phyloP scores from a whole-genome alignment of 2,329 filamentous ascomycete species.

The Cladosporium sp. region DNA sequence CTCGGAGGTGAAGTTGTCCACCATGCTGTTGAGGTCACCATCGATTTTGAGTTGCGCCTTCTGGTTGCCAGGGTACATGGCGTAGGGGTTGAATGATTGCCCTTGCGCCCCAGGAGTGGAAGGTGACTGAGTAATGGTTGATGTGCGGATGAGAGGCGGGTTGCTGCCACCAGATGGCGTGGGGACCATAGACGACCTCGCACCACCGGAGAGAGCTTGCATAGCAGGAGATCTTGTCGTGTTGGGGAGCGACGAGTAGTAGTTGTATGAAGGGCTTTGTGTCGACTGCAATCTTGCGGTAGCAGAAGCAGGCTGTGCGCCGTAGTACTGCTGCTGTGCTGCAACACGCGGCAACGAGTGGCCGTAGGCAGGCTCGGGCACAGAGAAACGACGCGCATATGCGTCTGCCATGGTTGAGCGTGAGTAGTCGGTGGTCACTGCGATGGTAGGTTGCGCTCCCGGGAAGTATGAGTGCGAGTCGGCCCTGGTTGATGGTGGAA shows the following conservation, averaged over 20 bases:
- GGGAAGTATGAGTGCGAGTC: constrained; percentile 30
- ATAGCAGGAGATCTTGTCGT: constrained; percentile 27
- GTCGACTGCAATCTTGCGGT: constrained; percentile 29
- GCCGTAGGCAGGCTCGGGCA: constrained; percentile 30
- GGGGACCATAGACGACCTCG: constrained; percentile 33
- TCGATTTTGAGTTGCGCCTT: constrained; percentile 83
- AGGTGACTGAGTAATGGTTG: constrained; percentile 57
- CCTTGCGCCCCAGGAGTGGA: constrained; percentile 36
- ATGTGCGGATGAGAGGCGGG: constrained; percentile 63
- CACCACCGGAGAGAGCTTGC: constrained; percentile 21
- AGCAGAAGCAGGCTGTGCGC: constrained; percentile 19
- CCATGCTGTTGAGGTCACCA: constrained; percentile 82
- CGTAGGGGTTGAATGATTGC: constrained; percentile 68
- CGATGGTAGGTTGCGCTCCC: constrained; percentile 28
- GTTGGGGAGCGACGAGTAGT: constrained; percentile 19
- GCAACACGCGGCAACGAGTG: constrained; percentile 21
- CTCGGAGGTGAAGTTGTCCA: constrained; percentile 73
- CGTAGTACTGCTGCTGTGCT: constrained; percentile 26
- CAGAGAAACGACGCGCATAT: constrained; percentile 36
- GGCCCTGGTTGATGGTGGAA: constrained; percentile 32
- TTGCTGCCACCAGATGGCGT: constrained; percentile 46
- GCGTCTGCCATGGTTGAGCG: constrained; percentile 33
- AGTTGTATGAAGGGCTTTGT: constrained; percentile 33
- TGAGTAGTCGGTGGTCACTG: constrained; percentile 35
- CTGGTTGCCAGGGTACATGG: constrained; percentile 63